Evolutionary conservation across 140 eudicot genomes (phyloP).

Genomic region (Cichorium intybus): DNA sequence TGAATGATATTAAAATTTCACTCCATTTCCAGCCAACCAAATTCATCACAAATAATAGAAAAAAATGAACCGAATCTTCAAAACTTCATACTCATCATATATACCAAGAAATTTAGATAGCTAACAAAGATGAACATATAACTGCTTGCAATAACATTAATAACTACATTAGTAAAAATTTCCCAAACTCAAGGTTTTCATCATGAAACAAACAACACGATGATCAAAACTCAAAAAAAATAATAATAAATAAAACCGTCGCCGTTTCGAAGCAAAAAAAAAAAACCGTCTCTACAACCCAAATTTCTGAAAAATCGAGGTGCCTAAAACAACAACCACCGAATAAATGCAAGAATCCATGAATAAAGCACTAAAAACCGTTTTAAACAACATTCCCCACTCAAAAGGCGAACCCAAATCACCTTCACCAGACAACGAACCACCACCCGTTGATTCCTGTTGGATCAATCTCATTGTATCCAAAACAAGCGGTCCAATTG

Average conservation of each 20-base stretch:
- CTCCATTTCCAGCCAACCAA: too few species aligned
- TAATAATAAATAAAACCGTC: neutral
- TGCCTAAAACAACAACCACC: conserved; percentile 54
- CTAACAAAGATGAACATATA: neutral
- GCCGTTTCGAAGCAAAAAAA: neutral
- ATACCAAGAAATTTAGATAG: neutral
- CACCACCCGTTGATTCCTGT: neutral
- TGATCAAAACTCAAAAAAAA: neutral
- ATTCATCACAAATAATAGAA: too few species aligned
- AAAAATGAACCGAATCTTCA: neutral
- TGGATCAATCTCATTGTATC: conserved; percentile 25
- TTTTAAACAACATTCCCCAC: conserved; percentile 56
- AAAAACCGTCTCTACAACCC: conserved; percentile 34
- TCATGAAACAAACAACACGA: neutral
- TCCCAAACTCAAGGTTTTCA: conserved; percentile 12
- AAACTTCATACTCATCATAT: neutral
- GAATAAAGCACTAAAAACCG: conserved; percentile 49
- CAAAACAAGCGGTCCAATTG: conserved; percentile 42
- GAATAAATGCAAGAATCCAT: conserved; percentile 73
- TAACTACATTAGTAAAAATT: neutral
- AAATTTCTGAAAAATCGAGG: conserved; percentile 38
- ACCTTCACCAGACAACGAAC: conserved; percentile 21
- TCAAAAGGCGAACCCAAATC: conserved; percentile 62
- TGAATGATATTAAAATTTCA: too few species aligned
- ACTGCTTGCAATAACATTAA: neutral